Evolutionary conservation across 2,329 filamentous ascomycete species (phyloP), one percentile per base, ranked within the genome.

Genomic region (Kalmusia sp.): DNA sequence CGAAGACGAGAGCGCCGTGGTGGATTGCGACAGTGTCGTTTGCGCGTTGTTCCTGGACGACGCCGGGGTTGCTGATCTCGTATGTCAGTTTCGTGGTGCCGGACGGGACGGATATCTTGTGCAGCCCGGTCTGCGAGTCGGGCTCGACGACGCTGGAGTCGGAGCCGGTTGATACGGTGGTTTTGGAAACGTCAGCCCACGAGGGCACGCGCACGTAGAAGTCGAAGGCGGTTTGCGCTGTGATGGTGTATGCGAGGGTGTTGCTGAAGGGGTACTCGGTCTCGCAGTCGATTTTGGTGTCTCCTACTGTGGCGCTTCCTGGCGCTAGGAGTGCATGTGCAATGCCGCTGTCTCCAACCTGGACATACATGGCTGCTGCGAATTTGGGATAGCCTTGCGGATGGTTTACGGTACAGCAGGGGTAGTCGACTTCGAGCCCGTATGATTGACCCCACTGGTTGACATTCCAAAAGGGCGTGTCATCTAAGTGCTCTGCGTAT

Each of bases 381-480:
- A 82, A 84, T 57, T 85, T 85, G 0, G 84, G 82, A 55, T 80
- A 83, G 7, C 80, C 84, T 59, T 85, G 82, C 1, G 78, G 79
- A 57, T 85, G 81, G 52, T 86, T 86, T 53, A 86, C 83, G 1
- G 82, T 84, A 59, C 83, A 86, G 67, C 83, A 86, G 1, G 80
- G 79, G 44, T 77, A 84, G 31, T 59, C 44, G 6, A 80, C 80
- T 51, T 83, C 81, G 12, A 84, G 69, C 1, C 81, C 82, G 61
- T 80, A 85, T 0, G 79, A 80, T 52, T 64, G 6, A 71, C 65
- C 15, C 38, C 48, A 50, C 17, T 50, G 27, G 25, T 50, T 50
- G 6, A 43, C 47, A 14, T 41, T 41, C 35, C 27, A 41, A 34
- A 49, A 49, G 8, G 45, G 45, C 3, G 34, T 39, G 21, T 49